phyloP scores from a whole-genome alignment of 2,329 filamentous ascomycete species.

The Lachnellula hyalina region DNA sequence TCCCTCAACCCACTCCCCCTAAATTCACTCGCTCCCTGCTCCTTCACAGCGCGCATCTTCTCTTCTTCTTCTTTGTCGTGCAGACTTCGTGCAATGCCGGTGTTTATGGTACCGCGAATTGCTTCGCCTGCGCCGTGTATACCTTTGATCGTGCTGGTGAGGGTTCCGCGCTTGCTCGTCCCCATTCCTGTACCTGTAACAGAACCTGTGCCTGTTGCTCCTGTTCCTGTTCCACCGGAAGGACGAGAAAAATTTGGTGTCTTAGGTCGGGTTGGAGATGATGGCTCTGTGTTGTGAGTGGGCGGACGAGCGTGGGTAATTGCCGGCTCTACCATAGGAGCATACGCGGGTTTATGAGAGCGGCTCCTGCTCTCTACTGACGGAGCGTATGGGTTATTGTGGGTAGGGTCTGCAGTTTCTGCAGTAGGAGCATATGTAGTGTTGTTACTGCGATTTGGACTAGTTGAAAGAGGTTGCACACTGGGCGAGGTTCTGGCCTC shows the following conservation, averaged over 20 bases:
- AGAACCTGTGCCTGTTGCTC: background rate
- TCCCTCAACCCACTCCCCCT: slow-evolving; percentile 19
- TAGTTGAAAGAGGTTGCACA: background rate
- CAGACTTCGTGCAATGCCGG: slow-evolving; percentile 14
- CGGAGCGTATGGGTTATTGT: background rate
- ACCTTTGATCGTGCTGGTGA: slow-evolving; percentile 15
- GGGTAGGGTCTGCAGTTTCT: background rate
- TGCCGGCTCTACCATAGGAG: background rate
- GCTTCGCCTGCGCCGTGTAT: slow-evolving; percentile 23
- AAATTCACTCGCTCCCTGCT: slow-evolving; percentile 21
- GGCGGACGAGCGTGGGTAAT: too few relatives aligned
- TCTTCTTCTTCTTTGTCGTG: slow-evolving; percentile 22
- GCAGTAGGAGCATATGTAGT: too few relatives aligned
- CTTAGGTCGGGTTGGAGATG: background rate
- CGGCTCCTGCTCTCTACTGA: too few relatives aligned
- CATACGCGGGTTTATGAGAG: background rate
- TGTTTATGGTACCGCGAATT: slow-evolving; percentile 20
- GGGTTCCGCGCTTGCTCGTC: background rate
- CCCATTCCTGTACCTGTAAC: background rate
- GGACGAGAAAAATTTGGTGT: slow-evolving; percentile 16
- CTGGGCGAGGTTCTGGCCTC: slow-evolving; percentile 8
- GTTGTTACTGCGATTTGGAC: background rate
- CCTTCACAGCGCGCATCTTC: slow-evolving; percentile 16
- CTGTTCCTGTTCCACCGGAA: background rate
- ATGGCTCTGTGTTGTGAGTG: too few relatives aligned